These are phyloP conservation scores for Hypomyces perniciosus DNA, from an alignment of 2,329 filamentous ascomycete genomes.

Conservation along the genomic window DNA sequence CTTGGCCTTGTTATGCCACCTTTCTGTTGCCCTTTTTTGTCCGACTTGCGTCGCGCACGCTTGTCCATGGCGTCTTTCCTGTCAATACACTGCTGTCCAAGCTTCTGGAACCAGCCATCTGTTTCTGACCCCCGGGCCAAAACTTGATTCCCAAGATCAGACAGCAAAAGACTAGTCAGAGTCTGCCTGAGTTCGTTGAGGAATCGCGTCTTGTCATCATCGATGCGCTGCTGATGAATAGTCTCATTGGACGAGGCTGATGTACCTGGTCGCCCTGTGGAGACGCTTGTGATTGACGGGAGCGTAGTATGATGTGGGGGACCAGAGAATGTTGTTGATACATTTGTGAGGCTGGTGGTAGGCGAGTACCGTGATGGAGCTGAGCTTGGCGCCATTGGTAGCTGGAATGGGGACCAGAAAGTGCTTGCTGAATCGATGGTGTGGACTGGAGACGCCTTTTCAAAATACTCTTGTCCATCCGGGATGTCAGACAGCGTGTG, in stretches of 20 bases:
- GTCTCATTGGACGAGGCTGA: constrained; percentile 28
- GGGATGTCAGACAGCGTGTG: constrained; percentile 58
- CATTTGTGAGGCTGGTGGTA: constrained; percentile 54
- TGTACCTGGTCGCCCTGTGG: constrained; percentile 55
- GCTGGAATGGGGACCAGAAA: constrained; percentile 85
- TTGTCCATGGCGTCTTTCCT: constrained; percentile 51
- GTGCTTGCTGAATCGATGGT: constrained; percentile 71
- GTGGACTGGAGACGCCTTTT: constrained; percentile 60
- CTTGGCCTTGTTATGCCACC: constrained; percentile 42
- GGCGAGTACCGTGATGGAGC: constrained; percentile 55
- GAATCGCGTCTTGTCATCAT: constrained; percentile 72
- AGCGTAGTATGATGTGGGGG: constrained; percentile 36
- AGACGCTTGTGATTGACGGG: constrained; percentile 41
- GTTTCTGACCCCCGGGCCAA: constrained; percentile 90
- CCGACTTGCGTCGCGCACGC: constrained; percentile 35
- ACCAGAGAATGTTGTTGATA: constrained; percentile 44
- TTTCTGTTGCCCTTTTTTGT: constrained; percentile 38
- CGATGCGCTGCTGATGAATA: constrained; percentile 24
- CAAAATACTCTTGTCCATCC: constrained; percentile 66
- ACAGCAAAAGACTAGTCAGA: constrained; percentile 76
- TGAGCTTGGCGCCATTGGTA: constrained; percentile 58
- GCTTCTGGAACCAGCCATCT: constrained; percentile 73
- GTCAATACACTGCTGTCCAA: constrained; percentile 61
- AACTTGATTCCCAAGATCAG: constrained; percentile 80
- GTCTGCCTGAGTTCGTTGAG: constrained; percentile 70